Evolutionary conservation across 352 stramenopile genomes (phyloP).

Genomic region (Pseudoperonospora humuli): DNA sequence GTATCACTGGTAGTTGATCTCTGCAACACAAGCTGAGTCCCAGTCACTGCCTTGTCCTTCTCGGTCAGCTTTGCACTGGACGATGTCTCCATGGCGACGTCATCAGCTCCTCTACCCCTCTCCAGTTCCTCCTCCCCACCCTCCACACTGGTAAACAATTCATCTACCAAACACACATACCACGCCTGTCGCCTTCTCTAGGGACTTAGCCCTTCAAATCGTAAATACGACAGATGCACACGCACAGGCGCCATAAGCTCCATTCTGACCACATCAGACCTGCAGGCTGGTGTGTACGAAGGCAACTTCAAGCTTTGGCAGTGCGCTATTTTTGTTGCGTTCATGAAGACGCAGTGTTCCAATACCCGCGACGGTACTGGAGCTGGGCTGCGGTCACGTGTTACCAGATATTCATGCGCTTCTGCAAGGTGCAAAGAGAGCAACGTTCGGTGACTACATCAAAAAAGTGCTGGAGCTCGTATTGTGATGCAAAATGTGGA

Average conservation of each 20-base stretch:
- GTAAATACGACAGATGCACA: constrained; percentile 48
- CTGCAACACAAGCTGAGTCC: too few relatives aligned
- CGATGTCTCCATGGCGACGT: neutral
- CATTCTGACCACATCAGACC: constrained; percentile 64
- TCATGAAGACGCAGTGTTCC: constrained; percentile 25
- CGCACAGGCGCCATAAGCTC: constrained; percentile 52
- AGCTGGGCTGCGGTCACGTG: constrained; percentile 74
- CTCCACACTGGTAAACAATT: constrained; percentile 38
- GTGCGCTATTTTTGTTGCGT: constrained; percentile 58
- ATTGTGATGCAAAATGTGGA: constrained; percentile 51
- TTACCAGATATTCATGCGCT: constrained; percentile 72
- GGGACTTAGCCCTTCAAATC: constrained; percentile 41
- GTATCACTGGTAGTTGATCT: too few relatives aligned
- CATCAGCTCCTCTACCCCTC: neutral
- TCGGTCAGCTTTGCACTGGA: constrained; percentile 64
- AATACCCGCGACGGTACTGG: constrained; percentile 40
- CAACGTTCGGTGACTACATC: constrained; percentile 84
- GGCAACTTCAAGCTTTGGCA: constrained; percentile 86
- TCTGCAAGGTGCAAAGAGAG: constrained; percentile 46
- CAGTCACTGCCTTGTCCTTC: constrained; percentile 28
- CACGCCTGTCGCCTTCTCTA: constrained; percentile 16
- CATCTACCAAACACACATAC: constrained; percentile 18
- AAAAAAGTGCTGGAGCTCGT: constrained; percentile 82
- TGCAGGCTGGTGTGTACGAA: constrained; percentile 80
- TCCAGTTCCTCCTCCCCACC: neutral